These are phyloP conservation scores for Trichoderma pleuroti DNA, from an alignment of 2,329 filamentous ascomycete genomes.

Conservation along the genomic window DNA sequence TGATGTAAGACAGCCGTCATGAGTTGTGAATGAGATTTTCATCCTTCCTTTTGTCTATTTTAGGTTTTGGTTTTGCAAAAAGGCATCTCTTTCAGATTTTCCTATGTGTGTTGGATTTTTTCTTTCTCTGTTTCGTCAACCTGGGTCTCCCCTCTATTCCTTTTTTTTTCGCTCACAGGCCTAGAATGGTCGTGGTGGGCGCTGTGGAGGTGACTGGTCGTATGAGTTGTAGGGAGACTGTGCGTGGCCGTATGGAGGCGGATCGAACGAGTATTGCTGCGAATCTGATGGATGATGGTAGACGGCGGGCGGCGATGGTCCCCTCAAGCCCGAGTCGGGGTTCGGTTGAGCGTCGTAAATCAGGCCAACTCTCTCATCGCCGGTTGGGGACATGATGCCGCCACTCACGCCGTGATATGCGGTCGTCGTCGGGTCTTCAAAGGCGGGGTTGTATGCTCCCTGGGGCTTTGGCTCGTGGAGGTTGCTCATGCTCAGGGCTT, in stretches of 20 bases:
- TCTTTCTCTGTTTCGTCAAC: neutral
- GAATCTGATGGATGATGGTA: slow-evolving; percentile 2
- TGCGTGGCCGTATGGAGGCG: neutral
- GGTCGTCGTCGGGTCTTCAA: slow-evolving; percentile 20
- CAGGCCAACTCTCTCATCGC: slow-evolving; percentile 43
- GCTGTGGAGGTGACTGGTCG: slow-evolving; percentile 4
- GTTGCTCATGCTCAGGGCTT: slow-evolving; percentile 37
- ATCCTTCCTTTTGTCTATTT: neutral
- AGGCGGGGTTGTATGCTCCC: neutral
- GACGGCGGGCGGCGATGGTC: slow-evolving; percentile 10
- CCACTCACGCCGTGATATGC: slow-evolving; percentile 19
- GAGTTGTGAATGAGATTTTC: slow-evolving; percentile 8
- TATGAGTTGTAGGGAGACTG: slow-evolving; percentile 2
- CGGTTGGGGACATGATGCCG: slow-evolving; percentile 19
- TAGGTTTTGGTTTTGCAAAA: neutral
- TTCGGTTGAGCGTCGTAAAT: slow-evolving; percentile 38
- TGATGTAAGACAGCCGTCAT: slow-evolving; percentile 17
- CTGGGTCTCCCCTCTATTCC: neutral
- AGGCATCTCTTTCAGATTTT: neutral
- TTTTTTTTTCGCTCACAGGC: neutral
- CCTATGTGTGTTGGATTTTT: neutral
- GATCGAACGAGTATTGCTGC: slow-evolving; percentile 3
- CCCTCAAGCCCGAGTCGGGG: slow-evolving; percentile 20
- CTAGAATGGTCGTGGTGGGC: neutral
- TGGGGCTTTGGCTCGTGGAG: slow-evolving; percentile 31